These are phyloP conservation scores for Cryphonectria carpinicola DNA, from an alignment of 2,329 filamentous ascomycete genomes.

Conservation along the genomic window DNA sequence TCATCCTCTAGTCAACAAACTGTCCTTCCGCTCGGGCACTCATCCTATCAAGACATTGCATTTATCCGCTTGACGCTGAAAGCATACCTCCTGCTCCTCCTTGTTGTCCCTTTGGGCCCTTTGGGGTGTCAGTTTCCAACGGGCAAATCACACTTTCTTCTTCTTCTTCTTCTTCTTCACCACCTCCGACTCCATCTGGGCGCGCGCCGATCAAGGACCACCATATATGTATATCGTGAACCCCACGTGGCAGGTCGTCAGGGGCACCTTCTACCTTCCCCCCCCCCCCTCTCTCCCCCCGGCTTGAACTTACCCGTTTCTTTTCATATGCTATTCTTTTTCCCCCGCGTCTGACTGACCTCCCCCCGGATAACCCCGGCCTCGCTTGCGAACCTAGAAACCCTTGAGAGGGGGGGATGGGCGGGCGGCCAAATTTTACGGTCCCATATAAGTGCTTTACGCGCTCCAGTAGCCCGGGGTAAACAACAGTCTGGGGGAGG, in stretches of 20 bases:
- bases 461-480: constrained; percentile 18
- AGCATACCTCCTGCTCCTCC: too few relatives aligned
- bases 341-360: constrained; percentile 14
- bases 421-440: constrained; percentile 10
- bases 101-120: too few relatives aligned
- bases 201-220: background rate
- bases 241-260: constrained; percentile 1
- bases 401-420: background rate
- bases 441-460: background rate
- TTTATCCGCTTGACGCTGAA: too few relatives aligned
- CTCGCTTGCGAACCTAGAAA: constrained; percentile 23
- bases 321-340: background rate
- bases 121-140: too few relatives aligned
- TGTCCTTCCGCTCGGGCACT: background rate
- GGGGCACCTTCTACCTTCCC: too few relatives aligned
- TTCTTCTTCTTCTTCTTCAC: too few relatives aligned
- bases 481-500: constrained; percentile 2
- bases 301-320: background rate
- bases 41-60: too few relatives aligned
- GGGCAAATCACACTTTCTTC: background rate
- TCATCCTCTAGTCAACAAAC: too few relatives aligned
- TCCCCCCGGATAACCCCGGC: constrained; percentile 8
- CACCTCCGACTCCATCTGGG: background rate
- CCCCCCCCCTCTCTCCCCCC: too few relatives aligned
- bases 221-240: background rate